These are phyloP conservation scores for Cenchrus americanus DNA, from an alignment of 176 grass and related monocot species.

Conservation along the genomic window DNA sequence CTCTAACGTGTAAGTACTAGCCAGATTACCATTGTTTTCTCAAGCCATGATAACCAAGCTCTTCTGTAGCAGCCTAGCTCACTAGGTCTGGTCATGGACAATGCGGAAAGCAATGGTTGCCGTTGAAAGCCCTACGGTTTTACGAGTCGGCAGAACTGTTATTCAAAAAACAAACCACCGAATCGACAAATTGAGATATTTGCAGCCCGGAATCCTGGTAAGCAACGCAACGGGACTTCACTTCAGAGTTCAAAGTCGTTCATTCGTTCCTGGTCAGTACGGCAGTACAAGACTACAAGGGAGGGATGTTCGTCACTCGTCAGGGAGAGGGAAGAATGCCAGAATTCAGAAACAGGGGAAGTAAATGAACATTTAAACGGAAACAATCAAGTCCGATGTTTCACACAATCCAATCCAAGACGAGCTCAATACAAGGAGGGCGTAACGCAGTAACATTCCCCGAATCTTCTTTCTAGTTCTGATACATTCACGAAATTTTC, in stretches of 20 bases:
- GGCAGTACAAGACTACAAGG: too few relatives aligned
- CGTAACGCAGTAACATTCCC: not conserved
- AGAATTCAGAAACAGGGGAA: too few relatives aligned
- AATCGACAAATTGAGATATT: not conserved
- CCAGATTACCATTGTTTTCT: not conserved
- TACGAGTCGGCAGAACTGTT: not conserved
- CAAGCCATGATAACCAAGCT: not conserved
- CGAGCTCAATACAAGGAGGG: not conserved
- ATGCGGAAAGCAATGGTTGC: slow-evolving; percentile 29
- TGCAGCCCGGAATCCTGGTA: slow-evolving; percentile 19
- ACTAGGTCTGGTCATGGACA: not conserved
- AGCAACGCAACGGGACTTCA: not conserved
- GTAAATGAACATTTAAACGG: too few relatives aligned
- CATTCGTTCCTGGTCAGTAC: not conserved
- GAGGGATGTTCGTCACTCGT: too few relatives aligned
- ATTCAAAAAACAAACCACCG: slow-evolving; percentile 20
- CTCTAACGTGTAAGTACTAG: too few relatives aligned
- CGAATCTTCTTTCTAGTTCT: not conserved
- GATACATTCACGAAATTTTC: not conserved
- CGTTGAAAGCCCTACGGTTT: not conserved
- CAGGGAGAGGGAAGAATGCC: too few relatives aligned
- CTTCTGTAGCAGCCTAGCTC: not conserved
- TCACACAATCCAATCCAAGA: not conserved
- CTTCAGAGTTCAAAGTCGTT: not conserved
- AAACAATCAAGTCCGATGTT: too few relatives aligned